A percentile compares a stretch with the other conserved stretches of the same genome.
These are phyloP conservation scores for Senna tora DNA, from an alignment of 306 rosid genomes.

Conservation along the genomic window DNA sequence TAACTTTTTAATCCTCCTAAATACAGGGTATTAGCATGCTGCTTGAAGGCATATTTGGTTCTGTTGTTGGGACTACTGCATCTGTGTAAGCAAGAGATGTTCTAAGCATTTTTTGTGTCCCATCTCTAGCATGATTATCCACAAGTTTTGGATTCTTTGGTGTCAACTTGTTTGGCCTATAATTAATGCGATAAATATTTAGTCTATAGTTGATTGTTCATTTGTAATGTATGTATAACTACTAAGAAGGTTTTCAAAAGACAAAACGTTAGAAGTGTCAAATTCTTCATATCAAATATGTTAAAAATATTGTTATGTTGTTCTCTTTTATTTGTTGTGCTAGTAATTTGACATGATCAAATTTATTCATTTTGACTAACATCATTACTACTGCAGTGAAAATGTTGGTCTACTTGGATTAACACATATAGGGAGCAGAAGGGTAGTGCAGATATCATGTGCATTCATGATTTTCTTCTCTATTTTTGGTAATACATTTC, in stretches of 20 bases:
- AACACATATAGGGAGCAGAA: conserved; percentile 93
- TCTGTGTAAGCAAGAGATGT: conserved; percentile 74
- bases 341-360: not conserved
- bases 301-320: not conserved
- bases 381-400: conserved; percentile 60
- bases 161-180: no score
- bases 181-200: not conserved
- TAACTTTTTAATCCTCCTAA: conserved; percentile 29
- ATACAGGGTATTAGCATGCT: conserved; percentile 83
- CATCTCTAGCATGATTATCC: not conserved
- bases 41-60: conserved; percentile 85
- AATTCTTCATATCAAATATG: no score
- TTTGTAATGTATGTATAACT: not conserved
- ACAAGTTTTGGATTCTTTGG: not conserved
- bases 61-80: conserved; percentile 79
- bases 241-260: not conserved
- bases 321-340: not conserved
- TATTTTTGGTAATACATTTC: conserved; percentile 67
- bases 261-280: not conserved
- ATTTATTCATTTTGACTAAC: conserved; percentile 18
- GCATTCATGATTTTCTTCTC: conserved; percentile 93
- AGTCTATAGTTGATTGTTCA: not conserved
- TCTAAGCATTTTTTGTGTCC: conserved; percentile 6
- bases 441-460: conserved; percentile 92
- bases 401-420: conserved; percentile 95